Conservation (phyloP, 306 rosid species). For the Psophocarpus tetragonolobus region DNA sequence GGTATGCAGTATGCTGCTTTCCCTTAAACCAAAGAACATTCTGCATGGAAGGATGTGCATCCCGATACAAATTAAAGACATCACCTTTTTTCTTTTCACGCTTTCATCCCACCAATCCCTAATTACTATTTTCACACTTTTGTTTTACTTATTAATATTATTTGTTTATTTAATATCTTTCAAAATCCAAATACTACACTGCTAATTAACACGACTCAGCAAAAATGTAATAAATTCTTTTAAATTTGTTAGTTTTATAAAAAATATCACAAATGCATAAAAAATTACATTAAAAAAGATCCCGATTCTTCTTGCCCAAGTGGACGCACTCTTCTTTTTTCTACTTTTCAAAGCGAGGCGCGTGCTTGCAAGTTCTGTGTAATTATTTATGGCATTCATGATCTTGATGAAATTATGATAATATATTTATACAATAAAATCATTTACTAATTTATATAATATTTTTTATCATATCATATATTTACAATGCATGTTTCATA, state of each 20-base stretch:
- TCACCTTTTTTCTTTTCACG: constrained; percentile 24
- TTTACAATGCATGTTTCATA: neutral
- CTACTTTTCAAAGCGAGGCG: constrained; percentile 21
- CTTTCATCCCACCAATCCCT: neutral
- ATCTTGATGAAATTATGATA: neutral
- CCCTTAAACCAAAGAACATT: constrained; percentile 29
- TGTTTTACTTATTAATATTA: no score
- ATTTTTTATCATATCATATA: neutral
- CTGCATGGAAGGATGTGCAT: constrained; percentile 36
- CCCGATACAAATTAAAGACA: constrained; percentile 29
- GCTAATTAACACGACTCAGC: neutral
- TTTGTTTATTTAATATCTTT: neutral
- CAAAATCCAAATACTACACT: no score
- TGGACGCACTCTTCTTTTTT: neutral
- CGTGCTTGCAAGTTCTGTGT: constrained; percentile 21
- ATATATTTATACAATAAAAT: neutral
- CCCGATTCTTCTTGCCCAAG: neutral
- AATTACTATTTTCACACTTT: no score
- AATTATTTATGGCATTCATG: neutral
- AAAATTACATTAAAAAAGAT: neutral
- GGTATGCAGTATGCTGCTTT: neutral
- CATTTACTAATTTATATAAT: neutral
- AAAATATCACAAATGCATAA: neutral
- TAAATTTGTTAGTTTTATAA: neutral
- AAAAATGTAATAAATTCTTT: neutral